phyloP scores from a whole-genome alignment of 345 rosid genomes.

The Sapria himalayana region DNA sequence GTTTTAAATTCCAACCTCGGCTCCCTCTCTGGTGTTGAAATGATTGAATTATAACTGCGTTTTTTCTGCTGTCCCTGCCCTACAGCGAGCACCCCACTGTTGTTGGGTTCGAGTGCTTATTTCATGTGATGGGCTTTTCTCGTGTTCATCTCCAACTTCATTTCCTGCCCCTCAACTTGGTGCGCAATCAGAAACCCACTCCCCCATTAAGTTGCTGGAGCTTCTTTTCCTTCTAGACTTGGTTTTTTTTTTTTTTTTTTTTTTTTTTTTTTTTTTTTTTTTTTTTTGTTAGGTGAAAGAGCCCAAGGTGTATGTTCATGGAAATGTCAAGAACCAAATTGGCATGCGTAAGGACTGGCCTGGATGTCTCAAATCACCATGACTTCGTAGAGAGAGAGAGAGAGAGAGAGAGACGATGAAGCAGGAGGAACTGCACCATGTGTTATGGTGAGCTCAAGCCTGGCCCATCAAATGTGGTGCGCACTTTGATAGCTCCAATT shows the following conservation, averaged over 20 bases:
- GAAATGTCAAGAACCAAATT: constrained; percentile 19
- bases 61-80: too few species aligned
- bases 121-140: constrained; percentile 38
- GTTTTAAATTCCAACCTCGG: constrained; percentile 1
- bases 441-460: too few species aligned
- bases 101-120: constrained; percentile 59
- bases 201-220: not conserved
- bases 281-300: constrained; percentile 35
- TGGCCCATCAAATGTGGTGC: too few species aligned
- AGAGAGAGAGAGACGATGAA: too few species aligned
- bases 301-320: constrained; percentile 51
- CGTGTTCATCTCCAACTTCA: constrained; percentile 25
- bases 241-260: not conserved
- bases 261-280: too few species aligned
- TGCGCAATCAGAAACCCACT: constrained; percentile 9
- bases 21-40: not conserved
- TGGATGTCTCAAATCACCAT: too few species aligned
- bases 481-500: too few species aligned
- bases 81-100: constrained; percentile 49
- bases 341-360: constrained; percentile 25
- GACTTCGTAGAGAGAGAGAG: too few species aligned
- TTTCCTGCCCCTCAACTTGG: constrained; percentile 49
- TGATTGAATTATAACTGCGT: too few species aligned
- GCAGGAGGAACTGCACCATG: too few species aligned
- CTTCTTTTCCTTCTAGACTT: not conserved